phyloP scores from a whole-genome alignment of 306 rosid species.

The Clitoria ternatea region DNA sequence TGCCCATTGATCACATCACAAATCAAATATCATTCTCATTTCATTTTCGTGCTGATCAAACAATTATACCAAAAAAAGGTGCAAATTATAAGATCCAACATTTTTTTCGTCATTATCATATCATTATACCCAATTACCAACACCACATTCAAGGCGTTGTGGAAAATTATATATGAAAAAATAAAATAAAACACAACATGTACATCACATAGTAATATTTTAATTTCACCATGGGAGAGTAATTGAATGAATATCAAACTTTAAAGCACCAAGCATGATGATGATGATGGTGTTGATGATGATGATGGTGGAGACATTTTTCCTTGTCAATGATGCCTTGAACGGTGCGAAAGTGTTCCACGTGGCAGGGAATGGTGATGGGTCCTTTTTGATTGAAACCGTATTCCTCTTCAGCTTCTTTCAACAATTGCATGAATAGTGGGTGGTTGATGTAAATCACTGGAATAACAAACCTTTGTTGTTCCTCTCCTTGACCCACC shows the following conservation, averaged over 20 bases:
- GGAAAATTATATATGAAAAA: not conserved
- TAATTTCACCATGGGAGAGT: not conserved
- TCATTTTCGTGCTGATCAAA: constrained; percentile 11
- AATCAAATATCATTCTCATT: constrained; percentile 7
- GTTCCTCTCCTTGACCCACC: constrained; percentile 80
- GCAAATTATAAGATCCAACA: constrained; percentile 22
- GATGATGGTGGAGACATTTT: constrained; percentile 38
- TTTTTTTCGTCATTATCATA: constrained; percentile 28
- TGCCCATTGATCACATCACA: not conserved
- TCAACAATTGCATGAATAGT: constrained; percentile 58
- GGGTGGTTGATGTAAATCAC: constrained; percentile 89
- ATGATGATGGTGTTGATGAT: too few species aligned
- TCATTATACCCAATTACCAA: constrained; percentile 3
- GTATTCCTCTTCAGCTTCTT: constrained; percentile 82
- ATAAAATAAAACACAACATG: not conserved
- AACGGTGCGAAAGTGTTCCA: constrained; percentile 65
- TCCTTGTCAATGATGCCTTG: constrained; percentile 64
- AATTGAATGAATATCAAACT: constrained; percentile 37
- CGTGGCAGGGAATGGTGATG: constrained; percentile 83
- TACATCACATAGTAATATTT: not conserved
- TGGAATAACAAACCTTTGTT: constrained; percentile 74
- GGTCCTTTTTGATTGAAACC: constrained; percentile 90
- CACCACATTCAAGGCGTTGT: constrained; percentile 26
- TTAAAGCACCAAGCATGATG: constrained; percentile 71
- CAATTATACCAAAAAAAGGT: constrained; percentile 3